These are phyloP conservation scores for Cornus suecica DNA, from an alignment of 148 eudicot genomes.

Conservation along the genomic window DNA sequence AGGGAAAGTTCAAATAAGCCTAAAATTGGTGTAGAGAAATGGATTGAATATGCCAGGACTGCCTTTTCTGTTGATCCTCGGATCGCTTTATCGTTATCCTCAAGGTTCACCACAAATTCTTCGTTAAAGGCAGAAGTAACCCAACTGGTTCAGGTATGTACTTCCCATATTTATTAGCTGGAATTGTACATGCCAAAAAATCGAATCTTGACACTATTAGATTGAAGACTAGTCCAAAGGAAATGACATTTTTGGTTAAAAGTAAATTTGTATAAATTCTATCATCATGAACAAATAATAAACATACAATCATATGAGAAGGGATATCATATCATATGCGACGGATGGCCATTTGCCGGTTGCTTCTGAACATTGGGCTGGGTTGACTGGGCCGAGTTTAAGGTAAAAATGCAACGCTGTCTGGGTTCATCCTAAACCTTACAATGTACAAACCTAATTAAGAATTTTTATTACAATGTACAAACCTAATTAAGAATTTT, in stretches of 20 bases:
- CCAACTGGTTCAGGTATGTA: slow-evolving; percentile 79
- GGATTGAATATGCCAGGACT: slow-evolving; percentile 87
- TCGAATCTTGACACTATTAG: background rate
- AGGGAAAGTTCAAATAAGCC: slow-evolving; percentile 71
- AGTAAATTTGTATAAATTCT: background rate
- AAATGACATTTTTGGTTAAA: background rate
- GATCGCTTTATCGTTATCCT: slow-evolving; percentile 76
- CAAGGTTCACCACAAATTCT: slow-evolving; percentile 84
- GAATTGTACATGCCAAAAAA: background rate
- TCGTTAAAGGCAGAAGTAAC: slow-evolving; percentile 78
- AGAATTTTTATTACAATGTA: no score
- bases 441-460: no score
- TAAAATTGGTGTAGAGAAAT: slow-evolving; percentile 83
- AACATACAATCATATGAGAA: background rate
- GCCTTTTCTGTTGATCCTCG: slow-evolving; percentile 95
- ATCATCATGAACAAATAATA: background rate
- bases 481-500: no score
- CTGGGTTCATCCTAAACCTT: no score
- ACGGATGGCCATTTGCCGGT: no score
- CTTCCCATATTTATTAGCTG: background rate
- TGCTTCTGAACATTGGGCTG: no score
- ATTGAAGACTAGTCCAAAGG: background rate
- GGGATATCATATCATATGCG: background rate
- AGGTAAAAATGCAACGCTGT: no score
- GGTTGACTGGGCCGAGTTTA: no score